A percentile compares a stretch with the other conserved stretches of the same genome.
Conservation (phyloP, 768 basidiomycete species). For the Trametopsis cervina region DNA sequence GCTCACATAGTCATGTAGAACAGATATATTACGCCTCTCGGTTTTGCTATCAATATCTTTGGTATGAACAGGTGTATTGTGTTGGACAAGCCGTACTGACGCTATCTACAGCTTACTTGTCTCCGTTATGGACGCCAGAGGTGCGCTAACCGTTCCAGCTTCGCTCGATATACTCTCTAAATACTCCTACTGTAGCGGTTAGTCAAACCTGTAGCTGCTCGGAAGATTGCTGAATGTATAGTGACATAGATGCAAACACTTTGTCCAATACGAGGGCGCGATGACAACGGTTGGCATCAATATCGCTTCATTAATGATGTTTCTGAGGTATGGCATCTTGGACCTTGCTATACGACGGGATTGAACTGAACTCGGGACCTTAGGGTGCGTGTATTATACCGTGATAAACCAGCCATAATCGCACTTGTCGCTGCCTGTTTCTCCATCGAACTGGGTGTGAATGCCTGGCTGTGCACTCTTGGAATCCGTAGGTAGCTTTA, state of each 20-base stretch:
- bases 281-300: constrained; percentile 49
- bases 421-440: constrained; percentile 29
- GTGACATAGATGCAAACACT: constrained; percentile 22
- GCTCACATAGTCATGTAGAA: too few relatives aligned
- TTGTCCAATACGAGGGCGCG: constrained; percentile 28
- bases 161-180: too few relatives aligned
- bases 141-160: constrained; percentile 15
- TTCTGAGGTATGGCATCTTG: constrained; percentile 44
- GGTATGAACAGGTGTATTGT: constrained; percentile 16
- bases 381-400: constrained; percentile 28
- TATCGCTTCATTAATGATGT: constrained; percentile 51
- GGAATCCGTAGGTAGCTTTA: constrained; percentile 37
- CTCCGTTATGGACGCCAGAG: constrained; percentile 11
- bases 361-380: too few relatives aligned
- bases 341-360: too few relatives aligned
- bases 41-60: constrained; percentile 49
- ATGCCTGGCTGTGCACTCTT: constrained; percentile 47
- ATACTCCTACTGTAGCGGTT: too few relatives aligned
- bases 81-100: too few relatives aligned
- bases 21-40: constrained; percentile 56
- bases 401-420: constrained; percentile 16
- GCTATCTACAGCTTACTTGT: constrained; percentile 19
- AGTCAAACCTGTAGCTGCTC: too few relatives aligned
- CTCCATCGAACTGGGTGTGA: constrained; percentile 36
- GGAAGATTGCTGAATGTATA: too few relatives aligned